Conservation (phyloP, 148 eudicot species). For the Dianthus caryophyllus region DNA sequence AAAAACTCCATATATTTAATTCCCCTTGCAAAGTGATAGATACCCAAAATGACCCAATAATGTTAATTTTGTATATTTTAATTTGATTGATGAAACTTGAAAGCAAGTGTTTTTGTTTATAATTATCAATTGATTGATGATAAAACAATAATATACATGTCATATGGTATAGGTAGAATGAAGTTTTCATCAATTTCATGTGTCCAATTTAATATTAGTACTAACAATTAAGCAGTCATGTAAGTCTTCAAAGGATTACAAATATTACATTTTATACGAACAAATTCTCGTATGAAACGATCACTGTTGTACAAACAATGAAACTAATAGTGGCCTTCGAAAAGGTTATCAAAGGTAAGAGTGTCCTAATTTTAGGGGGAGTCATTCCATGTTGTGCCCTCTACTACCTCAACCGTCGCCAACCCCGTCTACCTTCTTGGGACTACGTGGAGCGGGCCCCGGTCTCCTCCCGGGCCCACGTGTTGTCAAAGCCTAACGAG, state of each 20-base stretch:
- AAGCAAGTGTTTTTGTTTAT: constrained; percentile 2
- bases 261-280: background rate
- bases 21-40: no score
- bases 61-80: background rate
- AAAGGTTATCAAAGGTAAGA: background rate
- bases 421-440: background rate
- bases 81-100: background rate
- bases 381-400: constrained; percentile 8
- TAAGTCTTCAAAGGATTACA: background rate
- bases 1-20: no score
- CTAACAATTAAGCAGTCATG: no score
- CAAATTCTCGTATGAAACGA: constrained; percentile 9
- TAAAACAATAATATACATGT: no score
- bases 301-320: constrained; percentile 26
- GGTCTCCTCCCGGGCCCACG: background rate
- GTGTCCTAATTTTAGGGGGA: constrained; percentile 1
- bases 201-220: no score
- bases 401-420: background rate
- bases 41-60: background rate
- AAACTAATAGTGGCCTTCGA: background rate
- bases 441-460: background rate
- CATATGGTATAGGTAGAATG: no score
- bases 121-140: no score
- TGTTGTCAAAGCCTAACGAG: background rate
- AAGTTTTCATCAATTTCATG: no score